Conservation (phyloP, 2,329 filamentous ascomycete genomes). For the Botrytis medusae region DNA sequence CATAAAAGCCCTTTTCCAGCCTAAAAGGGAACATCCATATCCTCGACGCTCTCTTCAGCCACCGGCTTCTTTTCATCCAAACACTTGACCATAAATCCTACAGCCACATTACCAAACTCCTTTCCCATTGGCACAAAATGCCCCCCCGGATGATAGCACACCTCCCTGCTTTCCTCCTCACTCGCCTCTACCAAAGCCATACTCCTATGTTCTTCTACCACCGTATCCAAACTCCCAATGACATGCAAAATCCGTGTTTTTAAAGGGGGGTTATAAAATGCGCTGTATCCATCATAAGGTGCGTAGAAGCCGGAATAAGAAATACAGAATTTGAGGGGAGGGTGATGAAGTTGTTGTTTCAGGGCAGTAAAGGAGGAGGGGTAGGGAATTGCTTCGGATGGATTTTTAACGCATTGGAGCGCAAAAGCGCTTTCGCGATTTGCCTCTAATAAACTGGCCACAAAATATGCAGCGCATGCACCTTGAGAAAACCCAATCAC, state of each 20-base stretch:
- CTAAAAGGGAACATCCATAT: conserved; percentile 68
- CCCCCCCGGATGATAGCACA: conserved; percentile 75
- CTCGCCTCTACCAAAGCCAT: conserved; percentile 60
- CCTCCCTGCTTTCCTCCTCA: conserved; percentile 44
- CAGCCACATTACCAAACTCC: conserved; percentile 75
- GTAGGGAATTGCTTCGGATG: conserved; percentile 48
- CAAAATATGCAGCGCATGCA: conserved; percentile 67
- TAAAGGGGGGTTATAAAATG: conserved; percentile 74
- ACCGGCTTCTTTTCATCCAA: conserved; percentile 47
- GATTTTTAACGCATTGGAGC: conserved; percentile 34
- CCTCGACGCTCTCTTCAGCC: conserved; percentile 59
- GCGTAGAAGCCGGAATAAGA: conserved; percentile 77
- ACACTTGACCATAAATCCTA: conserved; percentile 64
- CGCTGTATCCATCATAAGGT: conserved; percentile 59
- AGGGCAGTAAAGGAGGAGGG: conserved; percentile 49
- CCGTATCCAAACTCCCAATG: conserved; percentile 79
- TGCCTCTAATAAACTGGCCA: conserved; percentile 69
- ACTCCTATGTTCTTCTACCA: conserved; percentile 78
- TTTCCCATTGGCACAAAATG: conserved; percentile 85
- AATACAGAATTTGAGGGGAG: conserved; percentile 67
- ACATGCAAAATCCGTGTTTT: conserved; percentile 78
- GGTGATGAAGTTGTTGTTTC: conserved; percentile 44
- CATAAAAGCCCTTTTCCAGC: background rate
- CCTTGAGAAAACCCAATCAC: conserved; percentile 84
- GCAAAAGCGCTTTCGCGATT: conserved; percentile 48